These are phyloP conservation scores for Borovskyia barvae DNA, from an alignment of 208 protist genomes.

Conservation along the genomic window DNA sequence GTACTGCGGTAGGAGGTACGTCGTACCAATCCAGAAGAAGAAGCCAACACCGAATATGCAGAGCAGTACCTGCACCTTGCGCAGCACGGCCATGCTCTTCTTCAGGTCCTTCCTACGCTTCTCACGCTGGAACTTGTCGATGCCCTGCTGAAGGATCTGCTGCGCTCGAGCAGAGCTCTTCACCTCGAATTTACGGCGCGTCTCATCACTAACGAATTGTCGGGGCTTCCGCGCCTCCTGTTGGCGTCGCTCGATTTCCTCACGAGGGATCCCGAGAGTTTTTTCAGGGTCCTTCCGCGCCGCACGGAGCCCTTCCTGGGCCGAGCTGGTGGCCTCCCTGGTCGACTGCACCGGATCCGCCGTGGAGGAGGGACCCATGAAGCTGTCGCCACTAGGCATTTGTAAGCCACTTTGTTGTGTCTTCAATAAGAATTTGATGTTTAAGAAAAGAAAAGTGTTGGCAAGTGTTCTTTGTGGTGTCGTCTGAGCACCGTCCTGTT, in stretches of 20 bases:
- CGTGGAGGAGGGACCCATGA: slow-evolving; percentile 13
- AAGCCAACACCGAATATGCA: slow-evolving; percentile 34
- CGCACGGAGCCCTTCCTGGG: slow-evolving; percentile 29
- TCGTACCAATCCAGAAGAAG: slow-evolving; percentile 39
- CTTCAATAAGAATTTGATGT: too few relatives aligned
- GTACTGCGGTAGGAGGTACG: slow-evolving; percentile 71
- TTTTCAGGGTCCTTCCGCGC: slow-evolving; percentile 53
- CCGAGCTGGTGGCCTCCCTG: slow-evolving; percentile 26
- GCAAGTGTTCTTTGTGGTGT: too few relatives aligned
- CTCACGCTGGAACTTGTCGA: slow-evolving; percentile 58
- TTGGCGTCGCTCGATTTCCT: slow-evolving; percentile 67
- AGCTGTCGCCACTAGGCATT: slow-evolving; percentile 19
- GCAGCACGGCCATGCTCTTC: slow-evolving; percentile 50
- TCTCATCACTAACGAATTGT: slow-evolving; percentile 42
- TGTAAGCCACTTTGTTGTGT: too few relatives aligned
- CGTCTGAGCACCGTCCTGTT: too few relatives aligned
- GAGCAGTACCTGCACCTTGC: slow-evolving; percentile 46
- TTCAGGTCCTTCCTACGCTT: slow-evolving; percentile 58
- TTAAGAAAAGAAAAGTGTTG: too few relatives aligned
- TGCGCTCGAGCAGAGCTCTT: slow-evolving; percentile 80
- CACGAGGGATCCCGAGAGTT: slow-evolving; percentile 61
- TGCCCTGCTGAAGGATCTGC: slow-evolving; percentile 80
- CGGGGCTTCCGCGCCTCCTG: slow-evolving; percentile 47
- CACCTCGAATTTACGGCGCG: slow-evolving; percentile 61
- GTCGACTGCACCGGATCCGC: slow-evolving; percentile 44